Conservation (phyloP, 352 stramenopile species). For the Pythium pyrilobum region DNA sequence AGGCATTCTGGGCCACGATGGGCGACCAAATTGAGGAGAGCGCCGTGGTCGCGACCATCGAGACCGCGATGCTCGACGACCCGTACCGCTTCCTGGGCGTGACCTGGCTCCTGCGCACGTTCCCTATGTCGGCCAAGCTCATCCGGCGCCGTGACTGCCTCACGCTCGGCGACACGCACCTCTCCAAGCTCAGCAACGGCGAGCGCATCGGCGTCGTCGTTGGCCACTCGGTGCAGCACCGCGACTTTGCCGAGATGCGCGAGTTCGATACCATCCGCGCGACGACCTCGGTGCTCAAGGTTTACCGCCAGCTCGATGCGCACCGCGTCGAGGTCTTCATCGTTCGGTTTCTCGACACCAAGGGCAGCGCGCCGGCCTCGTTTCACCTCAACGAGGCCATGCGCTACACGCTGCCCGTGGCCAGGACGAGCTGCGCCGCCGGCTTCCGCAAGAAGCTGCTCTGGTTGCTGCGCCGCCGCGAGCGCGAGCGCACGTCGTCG, state of each 20-base stretch:
- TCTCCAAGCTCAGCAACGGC: constrained; percentile 14
- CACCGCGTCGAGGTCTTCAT: constrained; percentile 42
- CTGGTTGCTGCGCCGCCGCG: constrained; percentile 26
- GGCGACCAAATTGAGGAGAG: constrained; percentile 23
- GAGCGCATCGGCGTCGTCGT: constrained; percentile 46
- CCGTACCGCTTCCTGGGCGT: constrained; percentile 33
- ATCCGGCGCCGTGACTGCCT: constrained; percentile 31
- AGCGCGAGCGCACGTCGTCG: background rate
- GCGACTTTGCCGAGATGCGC: constrained; percentile 33
- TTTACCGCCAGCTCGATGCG: constrained; percentile 41
- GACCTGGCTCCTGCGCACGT: constrained; percentile 21
- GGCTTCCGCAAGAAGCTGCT: constrained; percentile 47
- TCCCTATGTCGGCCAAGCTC: constrained; percentile 30
- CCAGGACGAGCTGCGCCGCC: constrained; percentile 8
- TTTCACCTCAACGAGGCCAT: constrained; percentile 25
- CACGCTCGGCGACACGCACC: constrained; percentile 7
- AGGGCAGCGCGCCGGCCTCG: background rate
- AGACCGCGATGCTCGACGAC: constrained; percentile 20
- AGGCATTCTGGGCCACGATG: constrained; percentile 17
- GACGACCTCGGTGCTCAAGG: constrained; percentile 25
- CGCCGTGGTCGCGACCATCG: constrained; percentile 25
- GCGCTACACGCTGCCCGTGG: constrained; percentile 11
- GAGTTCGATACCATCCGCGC: constrained; percentile 33
- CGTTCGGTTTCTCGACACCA: constrained; percentile 27
- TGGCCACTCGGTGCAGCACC: constrained; percentile 44